A percentile compares a stretch with the other conserved stretches of the same genome.
Evolutionary conservation across 805 yeast genomes (phyloP).

Genomic region (Saccharomycopsis vini): DNA sequence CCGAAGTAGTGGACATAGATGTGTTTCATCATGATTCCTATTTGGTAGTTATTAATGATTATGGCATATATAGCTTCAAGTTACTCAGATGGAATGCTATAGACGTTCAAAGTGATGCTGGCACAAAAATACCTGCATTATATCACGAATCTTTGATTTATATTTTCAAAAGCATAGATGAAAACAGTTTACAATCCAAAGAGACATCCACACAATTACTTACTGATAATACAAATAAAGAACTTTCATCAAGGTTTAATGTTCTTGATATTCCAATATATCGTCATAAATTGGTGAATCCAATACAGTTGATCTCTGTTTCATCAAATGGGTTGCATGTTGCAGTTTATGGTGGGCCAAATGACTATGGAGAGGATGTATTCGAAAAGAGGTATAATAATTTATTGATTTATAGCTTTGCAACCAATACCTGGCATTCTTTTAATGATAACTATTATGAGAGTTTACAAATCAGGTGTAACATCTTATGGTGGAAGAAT

Average conservation of each 20-base stretch:
- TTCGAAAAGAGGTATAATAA: background rate
- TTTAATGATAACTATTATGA: slow-evolving; percentile 22
- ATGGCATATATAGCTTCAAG: slow-evolving; percentile 9
- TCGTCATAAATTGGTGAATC: slow-evolving; percentile 3
- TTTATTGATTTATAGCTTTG: slow-evolving; percentile 22
- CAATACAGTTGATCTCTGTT: slow-evolving; percentile 20
- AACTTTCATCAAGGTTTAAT: slow-evolving; percentile 5
- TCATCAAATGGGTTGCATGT: slow-evolving; percentile 22
- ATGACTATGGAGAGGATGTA: background rate
- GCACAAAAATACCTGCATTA: slow-evolving; percentile 23
- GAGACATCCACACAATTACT: background rate
- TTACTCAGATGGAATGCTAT: slow-evolving; percentile 8
- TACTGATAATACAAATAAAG: background rate
- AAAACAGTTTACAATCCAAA: too few species aligned
- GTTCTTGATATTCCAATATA: slow-evolving; percentile 10
- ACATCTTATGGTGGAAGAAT: slow-evolving; percentile 18
- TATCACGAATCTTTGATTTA: slow-evolving; percentile 20
- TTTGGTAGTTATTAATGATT: slow-evolving; percentile 10
- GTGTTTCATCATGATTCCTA: slow-evolving; percentile 7
- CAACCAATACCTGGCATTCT: slow-evolving; percentile 23
- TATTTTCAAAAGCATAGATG: slow-evolving; percentile 22
- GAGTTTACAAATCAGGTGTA: slow-evolving; percentile 8
- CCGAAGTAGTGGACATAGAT: slow-evolving; percentile 12
- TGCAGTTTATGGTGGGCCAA: slow-evolving; percentile 21
- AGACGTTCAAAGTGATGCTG: slow-evolving; percentile 21